Evolutionary conservation across 1,284 basidiomycete genomes (phyloP).

Genomic region (Cryptococcus hybrid): DNA sequence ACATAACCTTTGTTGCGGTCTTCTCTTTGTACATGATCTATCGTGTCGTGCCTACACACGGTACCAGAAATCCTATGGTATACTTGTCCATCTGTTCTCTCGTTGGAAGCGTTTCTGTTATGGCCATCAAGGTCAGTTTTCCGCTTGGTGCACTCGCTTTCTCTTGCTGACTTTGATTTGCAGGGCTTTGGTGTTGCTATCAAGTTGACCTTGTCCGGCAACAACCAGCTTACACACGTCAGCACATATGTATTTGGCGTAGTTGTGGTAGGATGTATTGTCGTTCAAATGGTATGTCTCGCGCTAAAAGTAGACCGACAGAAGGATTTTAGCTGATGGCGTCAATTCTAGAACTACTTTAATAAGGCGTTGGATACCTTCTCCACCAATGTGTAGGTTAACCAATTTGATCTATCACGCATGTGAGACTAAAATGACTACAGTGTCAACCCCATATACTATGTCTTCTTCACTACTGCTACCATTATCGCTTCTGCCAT

Average conservation of each 20-base stretch:
- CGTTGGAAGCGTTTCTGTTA: slow-evolving; percentile 96
- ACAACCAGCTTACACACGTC: slow-evolving; percentile 92
- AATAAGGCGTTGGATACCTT: slow-evolving; percentile 98
- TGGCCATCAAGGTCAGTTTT: slow-evolving; percentile 45
- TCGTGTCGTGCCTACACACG: slow-evolving; percentile 79
- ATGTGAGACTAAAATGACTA: slow-evolving; percentile 10
- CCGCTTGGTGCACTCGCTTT: too few relatives aligned
- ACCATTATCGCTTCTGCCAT: slow-evolving; percentile 94
- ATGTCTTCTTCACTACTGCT: slow-evolving; percentile 95
- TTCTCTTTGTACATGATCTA: slow-evolving; percentile 88
- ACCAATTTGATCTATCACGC: background rate
- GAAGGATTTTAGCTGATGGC: background rate
- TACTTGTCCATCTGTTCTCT: slow-evolving; percentile 98
- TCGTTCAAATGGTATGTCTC: slow-evolving; percentile 73
- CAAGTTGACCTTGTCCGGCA: slow-evolving; percentile 89
- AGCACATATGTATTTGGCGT: slow-evolving; percentile 94
- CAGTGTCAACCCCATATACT: slow-evolving; percentile 98
- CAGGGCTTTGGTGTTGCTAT: slow-evolving; percentile 90
- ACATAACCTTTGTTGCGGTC: slow-evolving; percentile 79
- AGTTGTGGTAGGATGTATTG: slow-evolving; percentile 79
- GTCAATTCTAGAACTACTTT: slow-evolving; percentile 71
- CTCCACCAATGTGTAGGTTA: slow-evolving; percentile 92
- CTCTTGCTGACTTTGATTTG: slow-evolving; percentile 46
- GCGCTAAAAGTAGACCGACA: background rate
- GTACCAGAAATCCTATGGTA: slow-evolving; percentile 82